phyloP scores from a whole-genome alignment of 2,329 filamentous ascomycete genomes.

The Monosporascus sp. region DNA sequence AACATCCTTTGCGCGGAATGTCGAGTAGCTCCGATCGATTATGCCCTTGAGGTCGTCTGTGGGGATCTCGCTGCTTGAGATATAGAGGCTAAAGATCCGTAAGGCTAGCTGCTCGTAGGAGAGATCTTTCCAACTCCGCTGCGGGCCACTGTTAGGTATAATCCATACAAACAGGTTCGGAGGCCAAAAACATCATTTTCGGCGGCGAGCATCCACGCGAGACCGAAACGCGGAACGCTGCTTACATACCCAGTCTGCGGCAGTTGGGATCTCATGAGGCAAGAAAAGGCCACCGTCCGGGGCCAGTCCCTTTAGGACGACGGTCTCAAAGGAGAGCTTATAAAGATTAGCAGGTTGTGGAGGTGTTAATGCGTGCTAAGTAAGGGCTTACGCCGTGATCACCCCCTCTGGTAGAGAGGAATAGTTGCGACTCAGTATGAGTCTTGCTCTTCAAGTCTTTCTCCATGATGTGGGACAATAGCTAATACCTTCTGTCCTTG shows the following conservation, averaged over 20 bases:
- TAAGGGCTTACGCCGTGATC: conserved; percentile 39
- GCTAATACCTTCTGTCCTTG: no score
- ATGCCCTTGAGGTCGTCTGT: conserved; percentile 73
- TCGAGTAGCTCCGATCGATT: conserved; percentile 79
- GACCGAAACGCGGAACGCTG: no score
- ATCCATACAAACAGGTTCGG: no score
- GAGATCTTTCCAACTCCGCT: conserved; percentile 69
- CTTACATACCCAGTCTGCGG: conserved; percentile 34
- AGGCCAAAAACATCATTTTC: no score
- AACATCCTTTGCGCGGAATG: conserved; percentile 74
- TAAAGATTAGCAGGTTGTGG: conserved; percentile 7
- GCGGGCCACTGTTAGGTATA: no score
- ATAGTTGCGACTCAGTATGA: no score
- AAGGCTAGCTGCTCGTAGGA: conserved; percentile 78
- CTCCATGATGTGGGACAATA: no score
- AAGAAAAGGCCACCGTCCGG: conserved; percentile 85
- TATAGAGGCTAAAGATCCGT: conserved; percentile 81
- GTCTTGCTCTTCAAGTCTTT: no score
- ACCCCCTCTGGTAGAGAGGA: conserved; percentile 38
- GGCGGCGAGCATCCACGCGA: no score
- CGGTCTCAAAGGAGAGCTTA: conserved; percentile 84
- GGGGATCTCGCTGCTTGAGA: conserved; percentile 79
- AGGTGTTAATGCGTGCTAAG: conserved; percentile 5
- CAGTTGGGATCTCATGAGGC: conserved; percentile 69
- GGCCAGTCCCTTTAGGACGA: conserved; percentile 83